phyloP scores from a whole-genome alignment of 2,329 filamentous ascomycete species.

The Penicillium sp. region DNA sequence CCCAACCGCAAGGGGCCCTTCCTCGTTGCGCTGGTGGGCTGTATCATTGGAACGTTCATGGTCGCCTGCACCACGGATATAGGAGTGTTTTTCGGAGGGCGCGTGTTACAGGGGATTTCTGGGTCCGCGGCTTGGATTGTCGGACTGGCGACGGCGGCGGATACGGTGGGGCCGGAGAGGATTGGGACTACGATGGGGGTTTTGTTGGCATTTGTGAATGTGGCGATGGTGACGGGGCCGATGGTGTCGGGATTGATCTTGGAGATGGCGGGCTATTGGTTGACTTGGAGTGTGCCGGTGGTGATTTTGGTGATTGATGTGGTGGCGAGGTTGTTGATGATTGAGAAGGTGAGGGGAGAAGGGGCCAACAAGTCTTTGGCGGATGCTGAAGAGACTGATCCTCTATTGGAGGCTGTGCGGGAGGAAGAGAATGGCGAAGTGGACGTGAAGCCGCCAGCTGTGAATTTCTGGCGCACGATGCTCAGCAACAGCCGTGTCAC shows the following conservation, averaged over 20 bases:
- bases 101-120: conserved; percentile 35
- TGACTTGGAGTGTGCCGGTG: conserved; percentile 35
- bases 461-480: conserved; percentile 43
- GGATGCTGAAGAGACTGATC: not conserved
- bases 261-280: conserved; percentile 37
- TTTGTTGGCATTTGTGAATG: conserved; percentile 30
- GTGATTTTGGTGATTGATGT: conserved; percentile 36
- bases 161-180: conserved; percentile 32
- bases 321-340: conserved; percentile 7
- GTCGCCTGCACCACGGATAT: conserved; percentile 29
- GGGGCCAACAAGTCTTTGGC: not conserved
- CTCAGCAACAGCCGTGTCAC: conserved; percentile 49
- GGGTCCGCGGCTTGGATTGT: conserved; percentile 40
- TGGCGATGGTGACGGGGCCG: conserved; percentile 36
- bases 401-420: not conserved
- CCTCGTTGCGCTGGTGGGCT: conserved; percentile 30
- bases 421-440: not conserved
- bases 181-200: conserved; percentile 34
- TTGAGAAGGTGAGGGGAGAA: not conserved
- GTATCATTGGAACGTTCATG: conserved; percentile 33
- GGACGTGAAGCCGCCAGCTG: not conserved
- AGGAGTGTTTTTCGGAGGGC: conserved; percentile 30
- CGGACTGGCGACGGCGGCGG: conserved; percentile 35
- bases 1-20: conserved; percentile 30
- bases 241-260: conserved; percentile 35